These are phyloP conservation scores for Capronia americana DNA, from an alignment of 2,329 filamentous ascomycete genomes.

Conservation along the genomic window DNA sequence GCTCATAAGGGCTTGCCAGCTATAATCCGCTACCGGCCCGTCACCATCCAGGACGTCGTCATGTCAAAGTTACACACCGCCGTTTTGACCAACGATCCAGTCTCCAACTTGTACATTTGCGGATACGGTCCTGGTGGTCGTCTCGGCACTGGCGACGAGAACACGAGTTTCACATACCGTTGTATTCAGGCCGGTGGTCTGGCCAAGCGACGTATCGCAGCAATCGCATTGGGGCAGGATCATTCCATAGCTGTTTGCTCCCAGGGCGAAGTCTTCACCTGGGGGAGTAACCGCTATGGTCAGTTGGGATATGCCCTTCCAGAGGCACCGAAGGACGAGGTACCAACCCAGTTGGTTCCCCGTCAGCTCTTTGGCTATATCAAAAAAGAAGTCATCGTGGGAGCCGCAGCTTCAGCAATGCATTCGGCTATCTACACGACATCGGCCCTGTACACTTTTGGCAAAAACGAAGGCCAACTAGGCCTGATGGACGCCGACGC, in stretches of 20 bases:
- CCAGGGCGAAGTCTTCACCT: constrained; percentile 91
- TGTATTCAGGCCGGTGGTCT: constrained; percentile 79
- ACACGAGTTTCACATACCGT: constrained; percentile 83
- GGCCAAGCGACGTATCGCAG: constrained; percentile 72
- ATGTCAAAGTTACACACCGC: constrained; percentile 94
- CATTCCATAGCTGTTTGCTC: constrained; percentile 85
- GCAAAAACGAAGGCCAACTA: constrained; percentile 92
- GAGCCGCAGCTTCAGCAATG: constrained; percentile 84
- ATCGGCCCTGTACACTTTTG: constrained; percentile 86
- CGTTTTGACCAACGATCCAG: constrained; percentile 82
- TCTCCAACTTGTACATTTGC: constrained; percentile 90
- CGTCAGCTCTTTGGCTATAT: constrained; percentile 90
- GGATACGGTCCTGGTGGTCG: constrained; percentile 90
- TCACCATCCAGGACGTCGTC: constrained; percentile 79
- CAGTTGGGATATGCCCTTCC: constrained; percentile 87
- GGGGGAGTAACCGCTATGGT: constrained; percentile 85
- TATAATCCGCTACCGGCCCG: constrained; percentile 71
- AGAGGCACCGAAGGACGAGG: constrained; percentile 68
- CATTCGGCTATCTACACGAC: constrained; percentile 90
- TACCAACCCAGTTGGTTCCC: constrained; percentile 79
- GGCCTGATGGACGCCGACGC: constrained; percentile 95
- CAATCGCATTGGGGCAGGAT: constrained; percentile 87
- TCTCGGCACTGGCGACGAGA: constrained; percentile 86
- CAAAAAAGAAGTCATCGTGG: constrained; percentile 82
- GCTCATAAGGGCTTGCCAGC: constrained; percentile 69